Evolutionary conservation across 169 alveolate species (phyloP), one percentile per base, ranked within the genome.

Genomic region (Theileria annulata): DNA sequence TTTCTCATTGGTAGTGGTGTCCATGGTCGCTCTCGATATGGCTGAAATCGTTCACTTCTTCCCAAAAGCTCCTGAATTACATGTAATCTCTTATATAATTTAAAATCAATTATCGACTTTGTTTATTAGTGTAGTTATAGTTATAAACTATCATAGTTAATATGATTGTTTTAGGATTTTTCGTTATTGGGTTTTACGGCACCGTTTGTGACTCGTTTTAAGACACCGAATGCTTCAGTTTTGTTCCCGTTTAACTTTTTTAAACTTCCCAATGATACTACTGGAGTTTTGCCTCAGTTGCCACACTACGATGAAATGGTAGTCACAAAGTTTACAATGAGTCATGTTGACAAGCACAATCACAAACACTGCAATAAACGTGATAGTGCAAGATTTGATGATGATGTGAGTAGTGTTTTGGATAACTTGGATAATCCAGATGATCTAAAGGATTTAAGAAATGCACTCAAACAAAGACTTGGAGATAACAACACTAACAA

Each of bases 11-110:
- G 30, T 64, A 13, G 72, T 84, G 2, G 60, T 77, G 23, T 56
- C 67, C 59, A 42, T 84, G 66, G 73, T 79, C 25, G 87, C 79
- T 9, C 70, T 77, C 30, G 90, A 84, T 66, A 64, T 84, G 84
- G 71, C 90, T 0, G 90, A 84, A 25, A 69, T 84, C 66, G 90
- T 84, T 19, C 90, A 84, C 75, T 71, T 84, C 71, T 63, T 84
- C 62, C 90, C 90, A 28, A 84, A 72, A 78, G 84, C 87, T 15
- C 89, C 85, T n/a, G 77, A 82, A 69, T 8, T 82, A 30, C 31
- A 76, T 23, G 89, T 63, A 60, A n/a, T 56, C 33, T 8, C 8
- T 8, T 3, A 25, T 8, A 25, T 8, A 25, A 3, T 58, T 66
- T 5, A n/a, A n/a, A n/a, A n/a, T n/a, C n/a, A 4, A 66, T 8